phyloP scores from a whole-genome alignment of 116 monocot species.

The Dioscorea cayenensis region DNA sequence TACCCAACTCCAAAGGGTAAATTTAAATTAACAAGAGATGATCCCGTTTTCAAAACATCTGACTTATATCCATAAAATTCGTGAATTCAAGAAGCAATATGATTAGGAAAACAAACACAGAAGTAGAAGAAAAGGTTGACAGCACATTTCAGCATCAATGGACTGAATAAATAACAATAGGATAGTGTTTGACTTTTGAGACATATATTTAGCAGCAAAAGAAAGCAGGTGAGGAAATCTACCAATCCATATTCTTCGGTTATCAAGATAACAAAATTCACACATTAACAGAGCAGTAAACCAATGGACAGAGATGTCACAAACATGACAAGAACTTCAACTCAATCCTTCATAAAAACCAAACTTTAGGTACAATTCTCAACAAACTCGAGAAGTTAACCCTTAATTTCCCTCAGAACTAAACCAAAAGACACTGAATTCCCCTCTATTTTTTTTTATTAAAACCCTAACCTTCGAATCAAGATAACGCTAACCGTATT shows the following conservation, averaged over 20 bases:
- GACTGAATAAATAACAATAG: too few relatives aligned
- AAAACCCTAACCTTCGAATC: slow-evolving; percentile 6
- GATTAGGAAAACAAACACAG: not conserved
- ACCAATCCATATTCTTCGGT: too few relatives aligned
- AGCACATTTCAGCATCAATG: too few relatives aligned
- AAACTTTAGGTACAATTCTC: not conserved
- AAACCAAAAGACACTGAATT: not conserved
- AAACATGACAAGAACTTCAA: too few relatives aligned
- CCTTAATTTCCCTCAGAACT: too few relatives aligned
- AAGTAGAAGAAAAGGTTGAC: not conserved
- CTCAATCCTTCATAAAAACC: not conserved
- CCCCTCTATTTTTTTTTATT: not conserved
- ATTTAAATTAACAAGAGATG: not conserved
- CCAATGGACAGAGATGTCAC: too few relatives aligned
- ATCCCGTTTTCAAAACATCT: not conserved
- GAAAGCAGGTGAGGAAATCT: too few relatives aligned
- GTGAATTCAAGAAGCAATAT: not conserved
- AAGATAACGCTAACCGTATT: not conserved
- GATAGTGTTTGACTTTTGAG: too few relatives aligned
- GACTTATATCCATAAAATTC: not conserved
- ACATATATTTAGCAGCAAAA: too few relatives aligned
- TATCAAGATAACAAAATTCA: too few relatives aligned
- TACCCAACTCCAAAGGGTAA: not conserved
- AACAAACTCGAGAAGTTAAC: too few relatives aligned
- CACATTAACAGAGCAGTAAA: too few relatives aligned